Conservation (phyloP, 2,329 filamentous ascomycete species). For the Alternaria novae-zelandiae region DNA sequence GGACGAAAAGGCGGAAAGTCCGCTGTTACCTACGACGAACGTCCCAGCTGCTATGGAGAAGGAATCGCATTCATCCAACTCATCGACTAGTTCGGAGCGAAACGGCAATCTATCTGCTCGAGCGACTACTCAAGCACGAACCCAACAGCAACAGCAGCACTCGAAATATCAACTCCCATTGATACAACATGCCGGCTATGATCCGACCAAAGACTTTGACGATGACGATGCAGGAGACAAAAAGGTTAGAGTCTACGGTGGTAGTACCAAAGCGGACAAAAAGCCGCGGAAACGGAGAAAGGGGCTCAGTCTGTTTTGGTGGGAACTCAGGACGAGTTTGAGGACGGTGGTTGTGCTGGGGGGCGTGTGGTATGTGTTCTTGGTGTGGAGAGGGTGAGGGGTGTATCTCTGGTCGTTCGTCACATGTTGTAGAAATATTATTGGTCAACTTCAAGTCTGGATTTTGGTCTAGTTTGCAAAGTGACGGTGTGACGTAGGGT, state of each 20-base stretch:
- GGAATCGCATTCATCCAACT: conserved; percentile 38
- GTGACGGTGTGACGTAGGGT: too few species aligned
- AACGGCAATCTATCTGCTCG: conserved; percentile 33
- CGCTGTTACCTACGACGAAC: conserved; percentile 39
- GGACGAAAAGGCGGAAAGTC: conserved; percentile 7
- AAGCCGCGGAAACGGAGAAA: conserved; percentile 47
- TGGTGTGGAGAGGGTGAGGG: conserved; percentile 67
- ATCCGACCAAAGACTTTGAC: conserved; percentile 26
- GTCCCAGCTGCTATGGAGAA: conserved; percentile 25
- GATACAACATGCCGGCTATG: conserved; percentile 53
- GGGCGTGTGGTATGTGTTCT: conserved; percentile 68
- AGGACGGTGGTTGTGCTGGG: conserved; percentile 70
- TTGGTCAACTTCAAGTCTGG: too few species aligned
- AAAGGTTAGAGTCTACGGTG: conserved; percentile 29
- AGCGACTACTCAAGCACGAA: conserved; percentile 40
- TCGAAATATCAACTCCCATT: conserved; percentile 40
- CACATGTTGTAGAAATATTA: too few species aligned
- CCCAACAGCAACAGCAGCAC: conserved; percentile 42
- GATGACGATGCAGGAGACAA: conserved; percentile 14
- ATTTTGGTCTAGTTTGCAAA: too few species aligned
- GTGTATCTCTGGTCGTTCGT: too few species aligned
- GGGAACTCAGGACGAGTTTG: conserved; percentile 67
- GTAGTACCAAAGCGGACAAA: conserved; percentile 31
- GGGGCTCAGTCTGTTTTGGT: conserved; percentile 55
- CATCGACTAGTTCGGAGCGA: conserved; percentile 36